Percentiles rank a stretch among this genome's conserved stretches.
Conservation (phyloP, 164 flowering plant genomes). For the Magnolia officinalis region DNA sequence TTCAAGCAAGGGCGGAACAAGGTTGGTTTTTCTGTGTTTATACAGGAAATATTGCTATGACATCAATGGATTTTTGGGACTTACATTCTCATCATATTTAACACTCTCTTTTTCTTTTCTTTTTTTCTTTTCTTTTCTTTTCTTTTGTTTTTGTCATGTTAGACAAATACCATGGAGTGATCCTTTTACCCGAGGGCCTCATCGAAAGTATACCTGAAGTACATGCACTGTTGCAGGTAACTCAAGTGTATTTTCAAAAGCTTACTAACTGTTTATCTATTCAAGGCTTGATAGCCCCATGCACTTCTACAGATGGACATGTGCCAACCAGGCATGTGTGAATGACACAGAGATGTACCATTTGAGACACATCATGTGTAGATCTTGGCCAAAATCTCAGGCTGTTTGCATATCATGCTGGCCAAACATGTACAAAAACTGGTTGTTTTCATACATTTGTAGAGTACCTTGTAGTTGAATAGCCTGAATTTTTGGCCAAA, state of each 20-base stretch:
- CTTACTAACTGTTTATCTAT: neutral
- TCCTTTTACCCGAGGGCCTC: conserved; percentile 22
- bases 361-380: no score
- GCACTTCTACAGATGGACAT: no score
- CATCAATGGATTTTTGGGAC: neutral
- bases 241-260: neutral
- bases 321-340: no score
- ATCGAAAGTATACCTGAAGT: conserved; percentile 22
- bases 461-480: neutral
- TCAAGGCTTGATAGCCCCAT: no score
- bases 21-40: conserved; percentile 8
- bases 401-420: no score
- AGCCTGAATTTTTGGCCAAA: neutral
- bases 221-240: conserved; percentile 16
- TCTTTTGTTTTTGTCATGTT: neutral
- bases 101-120: no score
- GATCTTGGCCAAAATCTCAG: no score
- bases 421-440: no score
- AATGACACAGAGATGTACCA: no score
- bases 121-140: no score
- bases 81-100: no score
- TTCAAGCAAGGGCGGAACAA: conserved; percentile 24
- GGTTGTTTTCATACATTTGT: neutral
- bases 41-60: neutral
- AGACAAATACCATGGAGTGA: conserved; percentile 22